Conservation (phyloP, 2,329 filamentous ascomycete species). For the Aspergillus oerlinghausenensis region DNA sequence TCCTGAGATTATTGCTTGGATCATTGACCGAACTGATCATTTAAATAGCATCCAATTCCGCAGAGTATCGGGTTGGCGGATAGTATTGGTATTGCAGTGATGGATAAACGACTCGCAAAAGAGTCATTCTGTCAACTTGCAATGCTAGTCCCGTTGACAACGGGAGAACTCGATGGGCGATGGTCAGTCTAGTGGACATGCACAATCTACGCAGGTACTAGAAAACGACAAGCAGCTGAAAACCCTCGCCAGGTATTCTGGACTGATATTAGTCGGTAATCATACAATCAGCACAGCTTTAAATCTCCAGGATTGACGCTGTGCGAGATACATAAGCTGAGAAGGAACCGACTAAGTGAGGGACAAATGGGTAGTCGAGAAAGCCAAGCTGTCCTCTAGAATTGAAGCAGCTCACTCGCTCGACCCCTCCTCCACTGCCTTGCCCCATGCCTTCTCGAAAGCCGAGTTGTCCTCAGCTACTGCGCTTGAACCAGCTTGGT, state of each 20-base stretch:
- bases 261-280: neutral
- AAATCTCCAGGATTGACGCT: neutral
- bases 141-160: too few species aligned
- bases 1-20: too few species aligned
- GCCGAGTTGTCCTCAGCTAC: slow-evolving; percentile 19
- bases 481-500: slow-evolving; percentile 1
- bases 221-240: neutral
- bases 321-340: neutral
- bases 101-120: neutral
- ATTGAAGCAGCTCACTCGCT: slow-evolving; percentile 3
- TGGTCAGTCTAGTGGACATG: neutral
- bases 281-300: neutral
- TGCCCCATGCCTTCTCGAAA: slow-evolving; percentile 36
- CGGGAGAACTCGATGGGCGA: neutral
- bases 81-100: too few species aligned
- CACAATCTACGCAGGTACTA: neutral
- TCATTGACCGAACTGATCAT: too few species aligned
- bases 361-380: neutral
- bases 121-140: neutral
- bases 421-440: slow-evolving; percentile 27
- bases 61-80: neutral
- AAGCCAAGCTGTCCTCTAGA: neutral
- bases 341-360: neutral
- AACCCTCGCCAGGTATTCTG: neutral
- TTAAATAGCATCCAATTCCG: neutral